phyloP scores from a whole-genome alignment of 345 rosid species.

The Acer negundo region DNA sequence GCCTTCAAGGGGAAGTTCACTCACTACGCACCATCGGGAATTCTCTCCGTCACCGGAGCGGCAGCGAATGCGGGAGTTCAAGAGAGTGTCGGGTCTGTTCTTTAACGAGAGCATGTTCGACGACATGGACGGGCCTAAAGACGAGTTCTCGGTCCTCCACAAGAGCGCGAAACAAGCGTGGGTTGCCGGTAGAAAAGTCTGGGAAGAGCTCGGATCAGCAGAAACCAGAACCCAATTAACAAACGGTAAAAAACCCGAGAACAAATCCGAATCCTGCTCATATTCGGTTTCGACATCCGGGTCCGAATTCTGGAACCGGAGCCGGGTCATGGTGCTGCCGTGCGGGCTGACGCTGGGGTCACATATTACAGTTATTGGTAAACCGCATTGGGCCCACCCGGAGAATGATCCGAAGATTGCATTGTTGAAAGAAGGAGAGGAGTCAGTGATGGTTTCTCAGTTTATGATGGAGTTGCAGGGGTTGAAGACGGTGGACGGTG shows the following conservation, averaged over 20 bases:
- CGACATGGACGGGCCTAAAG: conserved; percentile 28
- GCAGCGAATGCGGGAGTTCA: conserved; percentile 30
- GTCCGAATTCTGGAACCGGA: conserved; percentile 47
- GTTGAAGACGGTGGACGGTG: conserved; percentile 83
- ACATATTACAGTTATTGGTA: conserved; percentile 78
- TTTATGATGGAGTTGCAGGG: conserved; percentile 90
- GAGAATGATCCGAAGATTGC: conserved; percentile 69
- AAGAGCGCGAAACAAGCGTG: conserved; percentile 59
- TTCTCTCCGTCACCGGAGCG: conserved; percentile 17
- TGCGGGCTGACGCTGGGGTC: conserved; percentile 93
- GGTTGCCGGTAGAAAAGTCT: conserved; percentile 57
- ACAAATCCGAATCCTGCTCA: conserved; percentile 50
- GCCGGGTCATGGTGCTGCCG: conserved; percentile 59
- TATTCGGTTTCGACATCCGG: conserved; percentile 52
- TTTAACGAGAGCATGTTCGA: conserved; percentile 48
- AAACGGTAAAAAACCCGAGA: conserved; percentile 15
- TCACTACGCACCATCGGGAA: conserved; percentile 4
- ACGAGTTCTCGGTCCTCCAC: conserved; percentile 60
- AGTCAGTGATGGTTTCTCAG: conserved; percentile 73
- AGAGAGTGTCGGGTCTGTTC: conserved; percentile 46
- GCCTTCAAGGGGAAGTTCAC: neutral
- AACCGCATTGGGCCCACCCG: conserved; percentile 65
- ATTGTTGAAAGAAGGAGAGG: conserved; percentile 52
- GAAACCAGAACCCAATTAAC: conserved; percentile 16
- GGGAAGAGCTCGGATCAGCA: conserved; percentile 51